These are phyloP conservation scores for Candida sanyaensis DNA, from an alignment of 1,139 yeast genomes.

Conservation along the genomic window DNA sequence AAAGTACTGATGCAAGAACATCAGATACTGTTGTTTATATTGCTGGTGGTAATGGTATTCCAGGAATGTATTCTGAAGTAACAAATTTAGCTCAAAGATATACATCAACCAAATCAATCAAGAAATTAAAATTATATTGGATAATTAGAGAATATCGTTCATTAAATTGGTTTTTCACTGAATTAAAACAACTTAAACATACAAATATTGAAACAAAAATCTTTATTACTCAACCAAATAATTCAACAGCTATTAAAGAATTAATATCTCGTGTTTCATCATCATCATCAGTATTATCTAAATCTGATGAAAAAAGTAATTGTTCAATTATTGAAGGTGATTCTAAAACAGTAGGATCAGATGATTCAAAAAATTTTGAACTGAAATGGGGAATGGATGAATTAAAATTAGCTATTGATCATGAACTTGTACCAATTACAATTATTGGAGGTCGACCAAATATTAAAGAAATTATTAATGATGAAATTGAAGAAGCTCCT, in stretches of 20 bases:
- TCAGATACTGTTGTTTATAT: constrained; percentile 34
- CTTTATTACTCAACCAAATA: constrained; percentile 20
- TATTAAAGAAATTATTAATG: constrained; percentile 21
- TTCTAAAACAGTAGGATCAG: constrained; percentile 1
- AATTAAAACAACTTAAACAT: constrained; percentile 30
- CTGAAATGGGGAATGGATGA: constrained; percentile 4
- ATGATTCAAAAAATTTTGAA: not conserved
- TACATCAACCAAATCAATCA: constrained; percentile 17
- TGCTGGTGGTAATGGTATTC: constrained; percentile 46
- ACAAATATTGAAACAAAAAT: constrained; percentile 27
- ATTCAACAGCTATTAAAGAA: constrained; percentile 1
- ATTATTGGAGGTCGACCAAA: constrained; percentile 32
- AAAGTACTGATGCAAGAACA: constrained; percentile 25
- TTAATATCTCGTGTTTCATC: not conserved
- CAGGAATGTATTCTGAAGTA: constrained; percentile 46
- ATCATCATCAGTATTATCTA: too few species aligned
- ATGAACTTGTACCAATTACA: constrained; percentile 21
- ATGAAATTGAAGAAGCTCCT: constrained; percentile 24
- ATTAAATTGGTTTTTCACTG: constrained; percentile 48
- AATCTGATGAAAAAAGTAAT: not conserved
- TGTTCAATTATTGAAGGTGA: constrained; percentile 2
- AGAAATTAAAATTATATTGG: constrained; percentile 39
- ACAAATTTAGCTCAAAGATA: constrained; percentile 21
- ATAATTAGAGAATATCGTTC: constrained; percentile 42
- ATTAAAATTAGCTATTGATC: constrained; percentile 12